A percentile compares a stretch with the other conserved stretches of the same genome.
Evolutionary conservation across 768 basidiomycete genomes (phyloP).

Genomic region (Suillus hirtellus): DNA sequence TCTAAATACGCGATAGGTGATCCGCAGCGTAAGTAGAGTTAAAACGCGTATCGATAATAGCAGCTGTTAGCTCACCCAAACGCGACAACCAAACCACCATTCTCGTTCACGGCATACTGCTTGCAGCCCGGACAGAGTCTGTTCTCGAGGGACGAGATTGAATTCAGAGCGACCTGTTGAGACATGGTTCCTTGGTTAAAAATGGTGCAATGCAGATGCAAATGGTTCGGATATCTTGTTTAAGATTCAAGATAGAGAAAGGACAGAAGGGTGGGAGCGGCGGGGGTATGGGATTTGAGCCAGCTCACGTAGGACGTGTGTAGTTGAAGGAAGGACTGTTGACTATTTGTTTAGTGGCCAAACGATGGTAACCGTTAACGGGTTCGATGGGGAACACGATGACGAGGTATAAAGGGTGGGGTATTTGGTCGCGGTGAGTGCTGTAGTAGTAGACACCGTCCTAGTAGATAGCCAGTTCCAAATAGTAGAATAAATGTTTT

Average conservation of each 20-base stretch:
- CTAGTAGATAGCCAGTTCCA: constrained; percentile 4
- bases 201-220: constrained; percentile 10
- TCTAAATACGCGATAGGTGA: constrained; percentile 40
- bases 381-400: too few species aligned
- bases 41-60: constrained; percentile 10
- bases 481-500: constrained; percentile 7
- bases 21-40: constrained; percentile 9
- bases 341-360: neutral
- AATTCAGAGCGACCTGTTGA: constrained; percentile 9
- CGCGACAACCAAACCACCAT: constrained; percentile 88
- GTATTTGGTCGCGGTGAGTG: constrained; percentile 3
- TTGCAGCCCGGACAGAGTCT: constrained; percentile 83
- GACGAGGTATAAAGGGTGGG: neutral
- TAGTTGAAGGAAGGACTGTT: constrained; percentile 1
- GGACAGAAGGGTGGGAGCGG: constrained; percentile 5
- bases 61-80: constrained; percentile 71
- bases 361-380: neutral
- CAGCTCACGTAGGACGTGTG: constrained; percentile 11
- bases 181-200: constrained; percentile 16
- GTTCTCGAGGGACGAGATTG: constrained; percentile 43
- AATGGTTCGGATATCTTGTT: neutral
- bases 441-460: neutral
- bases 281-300: constrained; percentile 11
- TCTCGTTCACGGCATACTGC: constrained; percentile 74
- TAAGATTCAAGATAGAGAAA: constrained; percentile 4